A percentile compares a stretch with the other conserved stretches of the same genome.
Conservation (phyloP, 2,329 filamentous ascomycete species). For the Claviceps paspali region DNA sequence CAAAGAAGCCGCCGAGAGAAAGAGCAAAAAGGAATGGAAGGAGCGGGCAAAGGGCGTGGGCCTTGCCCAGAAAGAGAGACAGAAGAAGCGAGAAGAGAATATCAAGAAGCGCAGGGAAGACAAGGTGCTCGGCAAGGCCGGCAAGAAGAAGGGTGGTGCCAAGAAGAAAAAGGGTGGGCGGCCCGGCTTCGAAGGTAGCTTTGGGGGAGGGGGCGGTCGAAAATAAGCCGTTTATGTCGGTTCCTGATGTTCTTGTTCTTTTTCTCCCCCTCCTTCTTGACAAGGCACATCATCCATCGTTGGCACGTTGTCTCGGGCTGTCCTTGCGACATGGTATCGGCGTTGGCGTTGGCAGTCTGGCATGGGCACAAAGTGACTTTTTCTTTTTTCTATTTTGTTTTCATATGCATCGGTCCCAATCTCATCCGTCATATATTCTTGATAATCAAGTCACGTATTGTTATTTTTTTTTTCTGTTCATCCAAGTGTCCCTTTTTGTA, state of each 20-base stretch:
- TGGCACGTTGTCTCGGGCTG: background rate
- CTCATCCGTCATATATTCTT: too few relatives aligned
- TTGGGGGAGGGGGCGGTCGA: conserved; percentile 39
- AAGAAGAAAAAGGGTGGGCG: conserved; percentile 36
- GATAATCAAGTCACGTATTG: too few relatives aligned
- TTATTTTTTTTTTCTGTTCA: too few relatives aligned
- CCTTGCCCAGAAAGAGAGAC: conserved; percentile 62
- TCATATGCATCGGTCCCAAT: too few relatives aligned
- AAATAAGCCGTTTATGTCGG: conserved; percentile 20
- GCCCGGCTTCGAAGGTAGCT: conserved; percentile 55
- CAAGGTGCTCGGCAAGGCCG: conserved; percentile 44
- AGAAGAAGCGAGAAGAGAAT: conserved; percentile 72
- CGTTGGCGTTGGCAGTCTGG: conserved; percentile 6
- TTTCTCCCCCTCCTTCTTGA: too few relatives aligned
- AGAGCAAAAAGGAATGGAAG: conserved; percentile 79
- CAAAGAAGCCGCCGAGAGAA: conserved; percentile 78
- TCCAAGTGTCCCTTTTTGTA: too few relatives aligned
- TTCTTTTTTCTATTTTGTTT: too few relatives aligned
- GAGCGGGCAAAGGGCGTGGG: conserved; percentile 58
- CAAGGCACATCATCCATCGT: background rate
- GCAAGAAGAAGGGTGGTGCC: conserved; percentile 38
- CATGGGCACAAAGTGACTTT: too few relatives aligned
- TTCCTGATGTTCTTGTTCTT: background rate
- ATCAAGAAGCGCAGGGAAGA: conserved; percentile 59
- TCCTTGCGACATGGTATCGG: conserved; percentile 1